A percentile compares a stretch with the other conserved stretches of the same genome.
phyloP scores from a whole-genome alignment of 352 stramenopile genomes.

The Thraustotheca clavata region DNA sequence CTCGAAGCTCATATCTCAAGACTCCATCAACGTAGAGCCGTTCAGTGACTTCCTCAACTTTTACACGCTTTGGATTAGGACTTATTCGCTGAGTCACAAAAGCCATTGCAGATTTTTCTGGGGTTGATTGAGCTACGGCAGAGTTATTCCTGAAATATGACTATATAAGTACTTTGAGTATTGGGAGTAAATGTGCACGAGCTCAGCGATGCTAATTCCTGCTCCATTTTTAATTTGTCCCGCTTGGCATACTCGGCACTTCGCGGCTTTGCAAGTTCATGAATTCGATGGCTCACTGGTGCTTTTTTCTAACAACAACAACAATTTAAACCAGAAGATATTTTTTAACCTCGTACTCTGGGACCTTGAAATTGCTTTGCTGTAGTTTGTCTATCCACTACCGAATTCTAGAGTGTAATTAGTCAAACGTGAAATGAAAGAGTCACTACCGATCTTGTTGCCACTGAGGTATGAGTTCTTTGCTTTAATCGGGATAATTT shows the following conservation, averaged over 20 bases:
- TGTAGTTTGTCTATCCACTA: too few relatives aligned
- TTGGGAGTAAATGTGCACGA: slow-evolving; percentile 61
- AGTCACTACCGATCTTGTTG: too few relatives aligned
- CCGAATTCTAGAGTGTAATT: too few relatives aligned
- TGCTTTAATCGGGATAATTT: too few relatives aligned
- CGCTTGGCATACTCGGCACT: slow-evolving; percentile 47
- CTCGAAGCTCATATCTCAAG: slow-evolving; percentile 41
- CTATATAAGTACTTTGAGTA: background rate
- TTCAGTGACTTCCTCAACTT: slow-evolving; percentile 35
- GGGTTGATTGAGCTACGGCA: background rate
- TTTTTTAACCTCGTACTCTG: too few relatives aligned
- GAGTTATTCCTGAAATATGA: background rate
- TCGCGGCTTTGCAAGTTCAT: slow-evolving; percentile 37
- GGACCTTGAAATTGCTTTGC: too few relatives aligned
- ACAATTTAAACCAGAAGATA: too few relatives aligned
- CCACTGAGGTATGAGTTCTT: too few relatives aligned
- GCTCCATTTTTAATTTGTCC: slow-evolving; percentile 47
- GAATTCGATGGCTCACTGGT: slow-evolving; percentile 4
- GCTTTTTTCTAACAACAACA: background rate
- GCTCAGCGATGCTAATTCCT: slow-evolving; percentile 47
- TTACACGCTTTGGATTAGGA: background rate
- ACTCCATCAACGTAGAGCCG: slow-evolving; percentile 56
- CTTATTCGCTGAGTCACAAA: slow-evolving; percentile 9
- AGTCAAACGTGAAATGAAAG: too few relatives aligned
- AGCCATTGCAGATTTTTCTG: slow-evolving; percentile 25